These are phyloP conservation scores for Symbiodinium pilosum DNA, from an alignment of 73 alveolate genomes.

Conservation along the genomic window DNA sequence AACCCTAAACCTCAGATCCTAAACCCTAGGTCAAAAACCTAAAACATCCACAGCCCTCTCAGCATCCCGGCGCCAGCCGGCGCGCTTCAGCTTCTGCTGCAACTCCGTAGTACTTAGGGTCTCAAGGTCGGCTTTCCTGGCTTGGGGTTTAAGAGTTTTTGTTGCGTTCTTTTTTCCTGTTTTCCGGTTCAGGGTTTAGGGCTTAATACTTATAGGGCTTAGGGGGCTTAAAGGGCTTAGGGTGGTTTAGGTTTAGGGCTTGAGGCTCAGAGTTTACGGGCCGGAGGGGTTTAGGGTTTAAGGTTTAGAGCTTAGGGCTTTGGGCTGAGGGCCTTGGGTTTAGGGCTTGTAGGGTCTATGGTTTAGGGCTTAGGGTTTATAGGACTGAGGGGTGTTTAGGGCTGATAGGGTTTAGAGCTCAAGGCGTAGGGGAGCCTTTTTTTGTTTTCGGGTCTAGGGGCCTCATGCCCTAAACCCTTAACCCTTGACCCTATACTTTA, in stretches of 20 bases:
- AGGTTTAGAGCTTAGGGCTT: not conserved
- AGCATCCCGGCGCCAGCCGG: slow-evolving; percentile 56
- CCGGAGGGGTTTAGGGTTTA: not conserved
- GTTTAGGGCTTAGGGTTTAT: not conserved
- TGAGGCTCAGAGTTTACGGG: not conserved
- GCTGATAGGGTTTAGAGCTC: not conserved
- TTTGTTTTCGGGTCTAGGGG: no score
- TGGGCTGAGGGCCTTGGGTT: not conserved
- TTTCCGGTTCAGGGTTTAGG: not conserved
- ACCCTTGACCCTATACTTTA: not conserved
- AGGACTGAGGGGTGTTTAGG: not conserved
- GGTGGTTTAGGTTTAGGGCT: not conserved
- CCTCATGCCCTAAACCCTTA: not conserved
- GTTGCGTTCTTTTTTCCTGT: not conserved
- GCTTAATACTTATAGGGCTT: not conserved
- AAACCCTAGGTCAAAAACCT: not conserved
- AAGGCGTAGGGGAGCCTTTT: no score
- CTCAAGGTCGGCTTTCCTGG: slow-evolving; percentile 57
- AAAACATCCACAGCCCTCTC: not conserved
- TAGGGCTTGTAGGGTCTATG: not conserved
- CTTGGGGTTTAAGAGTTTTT: not conserved
- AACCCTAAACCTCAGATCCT: not conserved
- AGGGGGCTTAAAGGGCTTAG: not conserved
- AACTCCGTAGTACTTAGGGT: slow-evolving; percentile 47
- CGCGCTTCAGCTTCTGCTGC: slow-evolving; percentile 72